These are phyloP conservation scores for Geoglossum glabrum DNA, from an alignment of 495 filamentous ascomycete species.

Conservation along the genomic window DNA sequence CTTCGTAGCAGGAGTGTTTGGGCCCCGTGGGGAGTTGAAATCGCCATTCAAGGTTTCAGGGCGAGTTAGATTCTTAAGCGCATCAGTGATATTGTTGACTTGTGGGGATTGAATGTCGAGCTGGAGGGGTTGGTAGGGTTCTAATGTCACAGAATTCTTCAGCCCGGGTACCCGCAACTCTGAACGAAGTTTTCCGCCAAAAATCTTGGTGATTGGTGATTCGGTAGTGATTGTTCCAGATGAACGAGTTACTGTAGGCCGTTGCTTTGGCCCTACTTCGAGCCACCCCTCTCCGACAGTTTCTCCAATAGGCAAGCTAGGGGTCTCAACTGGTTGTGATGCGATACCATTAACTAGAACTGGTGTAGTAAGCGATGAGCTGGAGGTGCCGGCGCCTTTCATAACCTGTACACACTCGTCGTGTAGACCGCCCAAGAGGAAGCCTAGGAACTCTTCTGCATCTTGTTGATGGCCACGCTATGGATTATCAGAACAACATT, in stretches of 20 bases:
- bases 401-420: conserved; percentile 75
- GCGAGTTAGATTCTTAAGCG: conserved; percentile 63
- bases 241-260: conserved; percentile 65
- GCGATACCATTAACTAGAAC: conserved; percentile 20
- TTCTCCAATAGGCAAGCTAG: conserved; percentile 15
- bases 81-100: conserved; percentile 79
- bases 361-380: conserved; percentile 21
- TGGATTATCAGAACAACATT: not conserved
- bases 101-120: conserved; percentile 77
- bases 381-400: conserved; percentile 26
- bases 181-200: conserved; percentile 78
- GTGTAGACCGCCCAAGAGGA: conserved; percentile 78
- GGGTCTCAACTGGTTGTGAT: not conserved
- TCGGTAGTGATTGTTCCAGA: conserved; percentile 53
- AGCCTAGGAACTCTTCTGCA: conserved; percentile 92
- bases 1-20: conserved; percentile 62
- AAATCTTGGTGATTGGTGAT: conserved; percentile 83
- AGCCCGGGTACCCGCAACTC: conserved; percentile 74
- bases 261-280: conserved; percentile 86
- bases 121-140: conserved; percentile 86
- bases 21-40: conserved; percentile 64
- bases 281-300: conserved; percentile 41
- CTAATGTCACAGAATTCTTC: conserved; percentile 74
- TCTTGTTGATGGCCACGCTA: conserved; percentile 93
- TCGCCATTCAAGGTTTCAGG: conserved; percentile 72